These are phyloP conservation scores for Tylopilus cervinicoccineus DNA, from an alignment of 768 basidiomycete species.

Conservation along the genomic window DNA sequence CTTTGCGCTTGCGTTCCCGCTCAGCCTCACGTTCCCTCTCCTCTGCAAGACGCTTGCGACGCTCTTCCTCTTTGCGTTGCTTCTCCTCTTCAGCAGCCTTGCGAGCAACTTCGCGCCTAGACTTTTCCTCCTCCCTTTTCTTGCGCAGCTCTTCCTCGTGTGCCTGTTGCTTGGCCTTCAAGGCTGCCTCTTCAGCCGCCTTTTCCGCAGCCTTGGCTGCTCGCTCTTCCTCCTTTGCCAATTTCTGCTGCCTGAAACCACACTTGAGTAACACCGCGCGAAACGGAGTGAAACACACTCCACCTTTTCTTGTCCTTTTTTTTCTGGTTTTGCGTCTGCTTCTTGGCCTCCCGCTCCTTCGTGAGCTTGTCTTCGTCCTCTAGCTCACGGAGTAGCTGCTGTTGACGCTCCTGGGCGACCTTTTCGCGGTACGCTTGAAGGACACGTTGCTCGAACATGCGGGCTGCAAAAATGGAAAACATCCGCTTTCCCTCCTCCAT, in stretches of 20 bases:
- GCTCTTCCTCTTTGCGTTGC: conserved; percentile 79
- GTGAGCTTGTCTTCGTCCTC: conserved; percentile 90
- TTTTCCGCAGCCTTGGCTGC: conserved; percentile 80
- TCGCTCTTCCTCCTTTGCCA: conserved; percentile 88
- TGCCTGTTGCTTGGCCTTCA: conserved; percentile 70
- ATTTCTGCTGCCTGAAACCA: conserved; percentile 73
- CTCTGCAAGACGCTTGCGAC: conserved; percentile 67
- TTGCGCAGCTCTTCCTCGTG: conserved; percentile 78
- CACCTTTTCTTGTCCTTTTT: conserved; percentile 99
- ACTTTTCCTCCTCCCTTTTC: conserved; percentile 85
- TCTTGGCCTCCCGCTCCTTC: conserved; percentile 88
- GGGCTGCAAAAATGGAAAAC: conserved; percentile 99
- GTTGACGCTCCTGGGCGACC: conserved; percentile 92
- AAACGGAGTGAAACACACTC: conserved; percentile 25
- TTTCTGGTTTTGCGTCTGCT: conserved; percentile 92
- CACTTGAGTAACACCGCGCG: conserved; percentile 1
- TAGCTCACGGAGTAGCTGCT: conserved; percentile 88
- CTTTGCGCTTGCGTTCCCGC: conserved; percentile 67
- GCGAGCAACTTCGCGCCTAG: conserved; percentile 67
- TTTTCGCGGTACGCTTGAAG: conserved; percentile 95
- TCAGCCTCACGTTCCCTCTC: conserved; percentile 80
- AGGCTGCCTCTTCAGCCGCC: conserved; percentile 79
- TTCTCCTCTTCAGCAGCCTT: conserved; percentile 83
- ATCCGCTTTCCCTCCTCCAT: conserved; percentile 99
- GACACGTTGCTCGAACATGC: conserved; percentile 99